Base-by-base conservation (phyloP, 2,329 filamentous ascomycete genomes). In the Fusarium nodosum region DNA sequence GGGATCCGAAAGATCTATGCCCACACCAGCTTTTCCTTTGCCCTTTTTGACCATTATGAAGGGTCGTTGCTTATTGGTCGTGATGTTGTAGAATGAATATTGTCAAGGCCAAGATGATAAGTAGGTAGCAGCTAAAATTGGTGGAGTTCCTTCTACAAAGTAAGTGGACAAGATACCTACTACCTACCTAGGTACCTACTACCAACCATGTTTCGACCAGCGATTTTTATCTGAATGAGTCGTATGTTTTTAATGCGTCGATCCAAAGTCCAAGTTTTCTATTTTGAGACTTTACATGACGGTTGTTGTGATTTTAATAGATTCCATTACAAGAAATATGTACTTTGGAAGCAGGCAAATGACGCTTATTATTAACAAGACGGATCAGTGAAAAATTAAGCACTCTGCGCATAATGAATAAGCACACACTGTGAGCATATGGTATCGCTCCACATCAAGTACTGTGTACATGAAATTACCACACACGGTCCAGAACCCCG, bases 21-120 rank as follows among this genome's bases (percentile, higher is more conserved):
- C 67, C 8, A 38, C 50, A 34, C 59, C 75, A 61, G 79, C 81
- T 78, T 86, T 86, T 41, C 80, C 84, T 70, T 88, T 87, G 33
- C 82, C 83, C 74, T 87, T 87, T 74, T 86, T 86, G 34, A 79
- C 83, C 84, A 86, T 86, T 56, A 50, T 65, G 56, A 63, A 60
- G 41, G 30, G n/a, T 47, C 56, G 16, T 26, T 42, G 31, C 22
- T 56, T 28, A 39, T 46, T 42, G n/a, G 16, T 36, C n/a, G 50
- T 66, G 50, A 36, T 53, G 59, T 48, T 64, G 48, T 26, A 61
- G 46, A 62, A 44, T 51, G 52, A 42, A 61, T 53, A 64, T 57
- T 60, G 60, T 54, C 33, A 39, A 67, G 48, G 26, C 34, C 24
- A 24, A 44, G 46, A 45, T 26, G 42, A 39, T 52, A 28, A 34